Evolutionary conservation across 2,329 filamentous ascomycete species (phyloP).

Genomic region (Curvularia hawaiiensis): DNA sequence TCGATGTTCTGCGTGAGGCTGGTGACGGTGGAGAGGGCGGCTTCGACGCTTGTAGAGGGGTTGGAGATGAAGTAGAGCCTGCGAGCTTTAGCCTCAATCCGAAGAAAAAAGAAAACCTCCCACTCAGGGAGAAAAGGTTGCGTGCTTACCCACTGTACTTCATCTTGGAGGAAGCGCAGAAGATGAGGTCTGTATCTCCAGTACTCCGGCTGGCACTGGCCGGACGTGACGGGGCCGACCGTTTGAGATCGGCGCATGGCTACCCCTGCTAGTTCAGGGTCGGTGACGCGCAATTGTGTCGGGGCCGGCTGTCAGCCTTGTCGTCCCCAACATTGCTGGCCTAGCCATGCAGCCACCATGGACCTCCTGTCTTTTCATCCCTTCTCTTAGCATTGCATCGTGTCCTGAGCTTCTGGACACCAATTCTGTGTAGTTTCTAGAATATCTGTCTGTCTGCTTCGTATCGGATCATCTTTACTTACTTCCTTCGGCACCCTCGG

Average conservation of each 20-base stretch:
- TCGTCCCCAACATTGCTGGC: conserved; percentile 1
- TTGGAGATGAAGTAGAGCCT: conserved; percentile 45
- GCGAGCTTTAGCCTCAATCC: background rate
- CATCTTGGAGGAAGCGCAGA: conserved; percentile 16
- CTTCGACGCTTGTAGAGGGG: conserved; percentile 28
- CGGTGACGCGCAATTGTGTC: conserved; percentile 8
- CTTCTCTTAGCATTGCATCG: conserved; percentile 2
- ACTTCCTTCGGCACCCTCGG: conserved; percentile 3
- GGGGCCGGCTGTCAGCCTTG: conserved; percentile 12
- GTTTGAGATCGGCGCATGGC: conserved; percentile 11
- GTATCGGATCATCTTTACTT: background rate
- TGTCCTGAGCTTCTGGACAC: background rate
- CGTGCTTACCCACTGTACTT: conserved; percentile 25
- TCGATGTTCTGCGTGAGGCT: conserved; percentile 37
- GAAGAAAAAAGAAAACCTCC: background rate
- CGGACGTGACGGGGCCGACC: conserved; percentile 4
- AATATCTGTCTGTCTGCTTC: background rate
- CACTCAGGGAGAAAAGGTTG: background rate
- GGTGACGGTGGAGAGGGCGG: conserved; percentile 27
- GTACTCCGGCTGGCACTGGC: background rate
- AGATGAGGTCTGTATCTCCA: background rate
- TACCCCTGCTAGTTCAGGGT: conserved; percentile 12
- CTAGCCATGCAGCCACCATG: conserved; percentile 12
- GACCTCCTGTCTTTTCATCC: conserved; percentile 5
- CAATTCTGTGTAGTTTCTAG: background rate